A percentile compares a stretch with the other conserved stretches of the same genome.
Evolutionary conservation across 192 early-diverging fungal species (phyloP).

Genomic region (Gamsiella multidivaricata): DNA sequence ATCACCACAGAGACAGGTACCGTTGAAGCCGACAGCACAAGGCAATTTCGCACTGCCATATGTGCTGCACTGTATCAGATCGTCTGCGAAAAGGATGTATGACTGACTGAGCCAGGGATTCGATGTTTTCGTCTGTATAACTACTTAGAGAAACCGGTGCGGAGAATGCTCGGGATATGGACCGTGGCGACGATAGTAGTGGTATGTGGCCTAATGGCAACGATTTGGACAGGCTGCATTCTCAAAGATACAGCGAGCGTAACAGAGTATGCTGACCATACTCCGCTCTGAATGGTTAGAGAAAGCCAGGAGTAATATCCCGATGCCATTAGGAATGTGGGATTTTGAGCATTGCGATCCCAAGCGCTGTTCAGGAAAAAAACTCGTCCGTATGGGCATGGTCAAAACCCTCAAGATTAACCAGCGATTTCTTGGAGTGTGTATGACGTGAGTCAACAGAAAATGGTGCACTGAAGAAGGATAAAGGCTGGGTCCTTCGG

Average conservation of each 20-base stretch:
- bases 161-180: slow-evolving; percentile 42
- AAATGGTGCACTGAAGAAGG: no score
- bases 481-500: not conserved
- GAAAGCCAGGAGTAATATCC: slow-evolving; percentile 55
- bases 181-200: slow-evolving; percentile 12
- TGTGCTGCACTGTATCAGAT: not conserved
- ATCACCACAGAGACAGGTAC: slow-evolving; percentile 51
- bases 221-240: no score
- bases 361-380: slow-evolving; percentile 94
- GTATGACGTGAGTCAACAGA: slow-evolving; percentile 67
- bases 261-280: no score
- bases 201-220: slow-evolving; percentile 17
- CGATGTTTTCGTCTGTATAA: not conserved
- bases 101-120: not conserved
- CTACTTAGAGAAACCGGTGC: slow-evolving; percentile 42
- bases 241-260: no score
- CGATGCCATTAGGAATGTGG: slow-evolving; percentile 84
- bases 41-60: not conserved
- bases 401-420: slow-evolving; percentile 84
- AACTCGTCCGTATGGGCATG: slow-evolving; percentile 83
- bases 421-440: slow-evolving; percentile 90
- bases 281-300: no score
- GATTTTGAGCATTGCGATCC: slow-evolving; percentile 99
- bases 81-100: not conserved
- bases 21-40: not conserved